Base-by-base conservation (phyloP, 306 rosid genomes). In the Luffa acutangula region DNA sequence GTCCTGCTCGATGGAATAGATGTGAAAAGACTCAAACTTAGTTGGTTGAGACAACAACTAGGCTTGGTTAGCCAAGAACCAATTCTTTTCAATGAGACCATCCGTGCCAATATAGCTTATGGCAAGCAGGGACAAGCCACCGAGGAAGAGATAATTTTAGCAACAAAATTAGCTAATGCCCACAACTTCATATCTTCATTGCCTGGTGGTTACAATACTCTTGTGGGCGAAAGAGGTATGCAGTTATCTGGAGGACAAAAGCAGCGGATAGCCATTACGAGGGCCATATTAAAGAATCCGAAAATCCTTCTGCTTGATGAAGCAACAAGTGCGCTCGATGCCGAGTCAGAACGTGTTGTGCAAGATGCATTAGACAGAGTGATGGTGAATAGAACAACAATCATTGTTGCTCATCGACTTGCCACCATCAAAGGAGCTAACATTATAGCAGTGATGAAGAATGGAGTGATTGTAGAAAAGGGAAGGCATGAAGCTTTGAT, bases 31-130 rank as follows among this genome's bases (percentile, higher is more conserved):
- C 83, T 90, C 53, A 90, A 75, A 43, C 56, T 93, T 46, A 91
- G 83, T 49, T 91, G 97, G 98, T 37, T 93, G 80, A 93, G 98
- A 77, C 96, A 85, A 53, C 93, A 93, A 51, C 86, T 89, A 83
- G 96, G 98, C 0, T 85, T 93, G 86, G 98, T 93, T 15, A 88
- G 98, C 65, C 98, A 91, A 83, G 98, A 91, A 81, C 97, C 97
- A 0, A 64, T 90, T 56, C 97, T 93, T 33, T 93, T 93, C 88
- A 90, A 91, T 5, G 93, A 90, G 62, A 88, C 90, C 56, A 89
- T 93, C 43, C 89, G 93, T 0, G 56, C 58, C 54, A 93, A 93
- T 92, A 91, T 91, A 59, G 91, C 93, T 39, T 91, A 91, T 53
- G 89, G 97, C 62, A 93, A 87, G 84, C 80, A 66, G 6, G 94